Percentiles rank a stretch among this genome's conserved stretches.
phyloP scores from a whole-genome alignment of 1,284 basidiomycete species.

The Malassezia pachydermatis region DNA sequence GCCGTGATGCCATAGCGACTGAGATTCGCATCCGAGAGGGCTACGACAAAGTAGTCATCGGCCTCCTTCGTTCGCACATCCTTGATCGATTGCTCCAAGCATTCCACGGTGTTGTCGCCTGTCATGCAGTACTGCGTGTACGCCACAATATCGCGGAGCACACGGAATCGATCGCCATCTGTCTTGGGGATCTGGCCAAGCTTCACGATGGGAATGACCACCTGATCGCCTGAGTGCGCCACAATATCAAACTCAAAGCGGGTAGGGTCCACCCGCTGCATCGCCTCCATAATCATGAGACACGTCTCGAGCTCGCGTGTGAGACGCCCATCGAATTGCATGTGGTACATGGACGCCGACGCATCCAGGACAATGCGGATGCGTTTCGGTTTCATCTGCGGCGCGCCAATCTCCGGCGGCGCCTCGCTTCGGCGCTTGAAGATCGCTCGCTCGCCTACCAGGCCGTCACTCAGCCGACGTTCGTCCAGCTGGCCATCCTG shows the following conservation, averaged over 20 bases:
- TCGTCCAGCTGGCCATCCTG: constrained; percentile 50
- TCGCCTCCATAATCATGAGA: constrained; percentile 48
- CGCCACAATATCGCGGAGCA: constrained; percentile 34
- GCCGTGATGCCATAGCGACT: constrained; percentile 46
- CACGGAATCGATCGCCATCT: constrained; percentile 38
- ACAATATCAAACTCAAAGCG: constrained; percentile 47
- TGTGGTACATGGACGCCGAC: constrained; percentile 42
- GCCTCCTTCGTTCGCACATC: constrained; percentile 26
- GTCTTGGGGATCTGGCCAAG: constrained; percentile 30
- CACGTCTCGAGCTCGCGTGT: constrained; percentile 39
- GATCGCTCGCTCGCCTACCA: constrained; percentile 48
- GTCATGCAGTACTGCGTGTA: constrained; percentile 36
- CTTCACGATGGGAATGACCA: constrained; percentile 40
- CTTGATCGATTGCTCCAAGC: constrained; percentile 27
- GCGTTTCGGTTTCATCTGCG: constrained; percentile 49
- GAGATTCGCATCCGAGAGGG: constrained; percentile 48
- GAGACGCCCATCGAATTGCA: constrained; percentile 44
- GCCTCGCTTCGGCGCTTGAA: constrained; percentile 45
- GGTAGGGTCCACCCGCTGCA: constrained; percentile 28
- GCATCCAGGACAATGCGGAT: constrained; percentile 48
- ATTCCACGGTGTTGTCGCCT: constrained; percentile 34
- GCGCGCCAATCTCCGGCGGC: constrained; percentile 43
- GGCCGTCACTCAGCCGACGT: constrained; percentile 42
- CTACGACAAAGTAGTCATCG: constrained; percentile 50
- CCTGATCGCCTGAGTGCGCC: constrained; percentile 46